These are phyloP conservation scores for Vitellaria paradoxa DNA, from an alignment of 179 eudicot species.

Conservation along the genomic window DNA sequence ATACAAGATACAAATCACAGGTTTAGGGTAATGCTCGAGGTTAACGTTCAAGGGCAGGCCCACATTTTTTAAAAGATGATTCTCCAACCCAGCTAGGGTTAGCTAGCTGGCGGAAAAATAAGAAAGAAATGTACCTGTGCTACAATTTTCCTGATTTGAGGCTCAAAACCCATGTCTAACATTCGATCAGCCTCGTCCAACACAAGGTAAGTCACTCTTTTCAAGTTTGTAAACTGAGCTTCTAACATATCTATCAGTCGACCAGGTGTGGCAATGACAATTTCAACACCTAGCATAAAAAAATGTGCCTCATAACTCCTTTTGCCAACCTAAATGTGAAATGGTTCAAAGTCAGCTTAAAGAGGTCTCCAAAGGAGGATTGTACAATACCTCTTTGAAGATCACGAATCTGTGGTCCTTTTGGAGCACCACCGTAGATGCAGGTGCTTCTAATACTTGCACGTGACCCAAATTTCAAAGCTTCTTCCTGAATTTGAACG, in stretches of 20 bases:
- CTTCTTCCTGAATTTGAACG: conserved; percentile 95
- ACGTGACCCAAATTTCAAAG: conserved; percentile 78
- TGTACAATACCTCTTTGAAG: conserved; percentile 78
- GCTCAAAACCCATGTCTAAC: conserved; percentile 99
- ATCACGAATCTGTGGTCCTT: conserved; percentile 99
- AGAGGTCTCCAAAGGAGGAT: conserved; percentile 25
- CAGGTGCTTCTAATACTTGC: conserved; percentile 83
- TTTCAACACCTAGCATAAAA: conserved; percentile 76
- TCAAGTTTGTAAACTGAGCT: conserved; percentile 81
- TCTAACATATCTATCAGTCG: conserved; percentile 93
- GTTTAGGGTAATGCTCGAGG: not conserved
- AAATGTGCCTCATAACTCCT: conserved; percentile 14
- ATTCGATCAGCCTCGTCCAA: conserved; percentile 98
- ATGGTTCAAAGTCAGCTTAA: not conserved
- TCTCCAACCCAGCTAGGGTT: not conserved
- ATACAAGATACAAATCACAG: not conserved
- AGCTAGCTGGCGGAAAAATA: not conserved
- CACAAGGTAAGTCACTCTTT: conserved; percentile 90
- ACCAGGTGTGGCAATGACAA: conserved; percentile 94
- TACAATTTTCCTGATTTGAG: conserved; percentile 93
- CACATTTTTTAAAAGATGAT: too few relatives aligned
- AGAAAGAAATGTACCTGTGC: conserved; percentile 49
- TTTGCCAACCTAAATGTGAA: conserved; percentile 9
- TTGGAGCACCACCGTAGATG: conserved; percentile 97
- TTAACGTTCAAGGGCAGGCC: too few relatives aligned